Conservation (phyloP, 345 rosid species). For the Syzygium aqueum region DNA sequence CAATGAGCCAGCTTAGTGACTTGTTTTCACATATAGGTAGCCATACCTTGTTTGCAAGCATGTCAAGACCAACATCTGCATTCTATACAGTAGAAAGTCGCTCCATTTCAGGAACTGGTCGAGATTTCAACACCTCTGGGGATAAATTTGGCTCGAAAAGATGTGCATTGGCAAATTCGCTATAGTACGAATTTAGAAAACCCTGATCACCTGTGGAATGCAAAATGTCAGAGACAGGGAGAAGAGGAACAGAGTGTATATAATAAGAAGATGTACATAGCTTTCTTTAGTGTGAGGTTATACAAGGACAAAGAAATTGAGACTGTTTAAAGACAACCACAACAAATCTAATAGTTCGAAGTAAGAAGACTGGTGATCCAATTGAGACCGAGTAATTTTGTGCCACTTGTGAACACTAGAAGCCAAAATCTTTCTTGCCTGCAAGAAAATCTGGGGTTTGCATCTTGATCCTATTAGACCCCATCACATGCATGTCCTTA, state of each 20-base stretch:
- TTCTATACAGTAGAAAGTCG: conserved; percentile 86
- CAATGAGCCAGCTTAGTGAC: not conserved
- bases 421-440: not conserved
- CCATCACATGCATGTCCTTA: not conserved
- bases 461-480: not conserved
- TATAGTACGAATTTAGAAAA: conserved; percentile 75
- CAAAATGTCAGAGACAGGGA: not conserved
- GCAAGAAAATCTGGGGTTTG: not conserved
- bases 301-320: not conserved
- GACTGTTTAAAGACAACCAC: not conserved
- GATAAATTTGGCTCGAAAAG: conserved; percentile 73
- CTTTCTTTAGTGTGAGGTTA: not conserved
- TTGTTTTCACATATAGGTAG: not conserved
- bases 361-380: not conserved
- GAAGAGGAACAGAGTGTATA: not conserved
- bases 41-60: conserved; percentile 97
- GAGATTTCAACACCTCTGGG: conserved; percentile 38
- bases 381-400: not conserved
- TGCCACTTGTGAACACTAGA: not conserved
- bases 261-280: not conserved
- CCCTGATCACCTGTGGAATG: conserved; percentile 69
- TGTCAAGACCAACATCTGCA: conserved; percentile 98
- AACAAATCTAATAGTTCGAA: not conserved
- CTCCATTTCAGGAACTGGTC: conserved; percentile 73
- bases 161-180: conserved; percentile 74